Percentiles rank a stretch among this genome's conserved stretches.
These are phyloP conservation scores for Rhizopus sp. DNA, from an alignment of 371 early-diverging fungal species.

Conservation along the genomic window DNA sequence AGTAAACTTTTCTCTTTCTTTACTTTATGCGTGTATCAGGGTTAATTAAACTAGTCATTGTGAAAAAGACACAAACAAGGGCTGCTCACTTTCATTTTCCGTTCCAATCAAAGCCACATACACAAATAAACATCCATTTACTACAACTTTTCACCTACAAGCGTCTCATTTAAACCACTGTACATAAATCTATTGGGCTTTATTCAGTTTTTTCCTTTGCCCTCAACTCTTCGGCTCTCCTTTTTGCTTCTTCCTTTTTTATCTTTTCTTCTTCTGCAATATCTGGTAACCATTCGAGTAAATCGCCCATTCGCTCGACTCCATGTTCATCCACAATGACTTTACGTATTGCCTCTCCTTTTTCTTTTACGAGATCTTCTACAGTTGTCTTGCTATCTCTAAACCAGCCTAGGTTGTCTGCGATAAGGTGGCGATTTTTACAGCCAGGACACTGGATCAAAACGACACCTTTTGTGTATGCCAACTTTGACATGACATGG, in stretches of 20 bases:
- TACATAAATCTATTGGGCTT: neutral
- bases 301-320: slow-evolving; percentile 27
- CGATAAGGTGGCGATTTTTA: slow-evolving; percentile 90
- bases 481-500: slow-evolving; percentile 89
- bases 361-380: slow-evolving; percentile 81
- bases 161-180: too few relatives aligned
- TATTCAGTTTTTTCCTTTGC: slow-evolving; percentile 3
- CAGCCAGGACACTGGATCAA: slow-evolving; percentile 92
- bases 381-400: slow-evolving; percentile 71
- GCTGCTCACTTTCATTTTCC: neutral
- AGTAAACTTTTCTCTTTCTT: slow-evolving; percentile 1
- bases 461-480: slow-evolving; percentile 91
- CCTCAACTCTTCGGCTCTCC: slow-evolving; percentile 27
- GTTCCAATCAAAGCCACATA: neutral
- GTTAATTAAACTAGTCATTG: slow-evolving; percentile 54
- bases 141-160: too few relatives aligned
- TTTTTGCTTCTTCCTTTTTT: slow-evolving; percentile 35
- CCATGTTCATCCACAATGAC: slow-evolving; percentile 47
- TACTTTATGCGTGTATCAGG: slow-evolving; percentile 65
- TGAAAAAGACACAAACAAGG: neutral
- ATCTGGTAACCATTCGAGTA: slow-evolving; percentile 54
- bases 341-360: slow-evolving; percentile 74
- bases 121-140: neutral
- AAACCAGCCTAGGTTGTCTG: slow-evolving; percentile 96
- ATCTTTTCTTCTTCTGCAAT: slow-evolving; percentile 40